phyloP scores from a whole-genome alignment of 331 rosid genomes.

The Cydonia oblonga region DNA sequence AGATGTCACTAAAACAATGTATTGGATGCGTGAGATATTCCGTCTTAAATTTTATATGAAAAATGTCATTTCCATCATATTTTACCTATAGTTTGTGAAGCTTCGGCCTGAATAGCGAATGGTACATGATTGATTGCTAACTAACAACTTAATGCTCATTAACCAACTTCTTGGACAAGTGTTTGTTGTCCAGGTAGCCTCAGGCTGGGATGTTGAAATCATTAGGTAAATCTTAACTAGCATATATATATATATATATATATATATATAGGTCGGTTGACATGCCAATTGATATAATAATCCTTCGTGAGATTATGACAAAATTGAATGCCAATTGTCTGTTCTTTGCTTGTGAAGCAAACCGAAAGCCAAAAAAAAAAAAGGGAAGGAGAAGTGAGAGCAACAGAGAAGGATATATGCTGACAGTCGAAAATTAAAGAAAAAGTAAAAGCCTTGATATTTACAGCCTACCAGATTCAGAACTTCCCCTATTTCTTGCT shows the following conservation, averaged over 20 bases:
- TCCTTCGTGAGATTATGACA: constrained; percentile 1
- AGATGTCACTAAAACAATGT: neutral
- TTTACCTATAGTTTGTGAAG: constrained; percentile 8
- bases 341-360: constrained; percentile 75
- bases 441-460: constrained; percentile 40
- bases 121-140: constrained; percentile 15
- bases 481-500: constrained; percentile 16
- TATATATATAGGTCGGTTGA: neutral
- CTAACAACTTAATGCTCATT: constrained; percentile 13
- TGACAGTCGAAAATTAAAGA: constrained; percentile 25
- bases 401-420: constrained; percentile 10
- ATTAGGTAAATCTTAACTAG: constrained; percentile 12
- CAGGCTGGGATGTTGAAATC: constrained; percentile 23
- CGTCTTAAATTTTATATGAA: neutral
- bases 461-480: constrained; percentile 51
- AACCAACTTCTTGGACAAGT: constrained; percentile 2
- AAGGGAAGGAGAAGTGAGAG: constrained; percentile 16
- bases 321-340: constrained; percentile 18
- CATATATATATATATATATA: neutral
- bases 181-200: constrained; percentile 17
- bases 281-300: neutral
- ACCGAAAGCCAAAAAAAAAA: constrained; percentile 15
- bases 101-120: constrained; percentile 2
- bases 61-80: constrained; percentile 2
- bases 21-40: too few relatives aligned